Conservation (phyloP, 2,329 filamentous ascomycete species). For the Paecilomyces formosus region DNA sequence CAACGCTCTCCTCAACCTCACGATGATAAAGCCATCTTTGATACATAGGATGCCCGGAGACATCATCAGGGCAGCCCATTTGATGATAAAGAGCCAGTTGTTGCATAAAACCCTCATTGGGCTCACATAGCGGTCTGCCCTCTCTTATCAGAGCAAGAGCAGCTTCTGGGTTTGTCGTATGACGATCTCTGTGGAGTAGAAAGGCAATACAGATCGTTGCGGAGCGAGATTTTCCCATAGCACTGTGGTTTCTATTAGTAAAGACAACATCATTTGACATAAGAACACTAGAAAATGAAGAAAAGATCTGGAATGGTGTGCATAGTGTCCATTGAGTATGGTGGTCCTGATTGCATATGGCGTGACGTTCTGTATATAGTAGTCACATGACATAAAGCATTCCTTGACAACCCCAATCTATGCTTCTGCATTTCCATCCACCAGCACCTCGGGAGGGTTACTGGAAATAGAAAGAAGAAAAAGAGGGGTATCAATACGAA, state of each 20-base stretch:
- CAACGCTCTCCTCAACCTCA: slow-evolving; percentile 60
- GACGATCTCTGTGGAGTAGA: slow-evolving; percentile 58
- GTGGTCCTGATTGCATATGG: not conserved
- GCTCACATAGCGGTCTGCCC: slow-evolving; percentile 70
- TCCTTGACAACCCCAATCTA: not conserved
- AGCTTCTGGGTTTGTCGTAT: slow-evolving; percentile 50
- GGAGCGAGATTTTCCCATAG: slow-evolving; percentile 93
- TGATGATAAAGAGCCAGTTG: slow-evolving; percentile 81
- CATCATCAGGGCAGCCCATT: slow-evolving; percentile 69
- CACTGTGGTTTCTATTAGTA: slow-evolving; percentile 46
- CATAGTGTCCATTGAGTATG: not conserved
- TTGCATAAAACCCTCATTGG: slow-evolving; percentile 84
- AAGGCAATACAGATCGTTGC: slow-evolving; percentile 79
- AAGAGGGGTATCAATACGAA: not conserved
- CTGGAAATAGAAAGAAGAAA: not conserved
- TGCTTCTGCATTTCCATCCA: not conserved
- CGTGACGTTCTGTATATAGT: not conserved
- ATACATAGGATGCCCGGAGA: slow-evolving; percentile 66
- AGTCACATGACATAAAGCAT: not conserved
- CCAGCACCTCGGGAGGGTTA: not conserved
- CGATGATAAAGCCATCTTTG: slow-evolving; percentile 67
- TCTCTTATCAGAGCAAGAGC: slow-evolving; percentile 65
- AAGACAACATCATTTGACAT: slow-evolving; percentile 1
- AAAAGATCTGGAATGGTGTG: not conserved
- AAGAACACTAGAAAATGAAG: not conserved